A percentile compares a stretch with the other conserved stretches of the same genome.
phyloP scores from a whole-genome alignment of 2,329 filamentous ascomycete genomes.

The Fusarium sp. region DNA sequence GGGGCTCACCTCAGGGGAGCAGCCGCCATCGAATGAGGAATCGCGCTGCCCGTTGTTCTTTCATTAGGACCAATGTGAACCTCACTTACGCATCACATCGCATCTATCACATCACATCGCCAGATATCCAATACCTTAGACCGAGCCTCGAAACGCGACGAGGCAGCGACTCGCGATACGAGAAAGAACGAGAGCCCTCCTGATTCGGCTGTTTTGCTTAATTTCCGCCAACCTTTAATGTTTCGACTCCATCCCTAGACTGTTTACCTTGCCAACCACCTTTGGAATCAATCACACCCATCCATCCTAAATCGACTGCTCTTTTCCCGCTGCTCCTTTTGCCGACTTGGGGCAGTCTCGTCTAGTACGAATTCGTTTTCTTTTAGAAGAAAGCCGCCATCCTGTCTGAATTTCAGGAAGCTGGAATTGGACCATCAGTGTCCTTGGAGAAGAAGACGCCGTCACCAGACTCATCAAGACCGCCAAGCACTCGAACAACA shows the following conservation, averaged over 20 bases:
- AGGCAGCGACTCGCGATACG: constrained; percentile 7
- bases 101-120: constrained; percentile 28
- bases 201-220: constrained; percentile 10
- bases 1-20: constrained; percentile 39
- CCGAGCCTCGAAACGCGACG: constrained; percentile 27
- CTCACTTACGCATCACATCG: constrained; percentile 36
- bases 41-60: constrained; percentile 30
- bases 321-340: constrained; percentile 14
- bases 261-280: constrained; percentile 22
- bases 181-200: constrained; percentile 8
- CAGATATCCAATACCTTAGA: constrained; percentile 17
- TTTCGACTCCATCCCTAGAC: constrained; percentile 26
- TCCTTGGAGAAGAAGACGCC: constrained; percentile 48
- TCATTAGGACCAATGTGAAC: constrained; percentile 29
- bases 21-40: constrained; percentile 40
- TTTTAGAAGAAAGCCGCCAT: constrained; percentile 46
- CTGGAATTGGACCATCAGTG: constrained; percentile 48
- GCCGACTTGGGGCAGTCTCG: constrained; percentile 7
- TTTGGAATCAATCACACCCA: constrained; percentile 16
- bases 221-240: constrained; percentile 15
- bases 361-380: constrained; percentile 11
- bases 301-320: constrained; percentile 19
- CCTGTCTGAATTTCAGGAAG: constrained; percentile 50
- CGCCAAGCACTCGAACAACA: constrained; percentile 40
- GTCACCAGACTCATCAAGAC: constrained; percentile 40